Evolutionary conservation across 1,284 basidiomycete genomes (phyloP).

Genomic region (Pseudozyma flocculosa): DNA sequence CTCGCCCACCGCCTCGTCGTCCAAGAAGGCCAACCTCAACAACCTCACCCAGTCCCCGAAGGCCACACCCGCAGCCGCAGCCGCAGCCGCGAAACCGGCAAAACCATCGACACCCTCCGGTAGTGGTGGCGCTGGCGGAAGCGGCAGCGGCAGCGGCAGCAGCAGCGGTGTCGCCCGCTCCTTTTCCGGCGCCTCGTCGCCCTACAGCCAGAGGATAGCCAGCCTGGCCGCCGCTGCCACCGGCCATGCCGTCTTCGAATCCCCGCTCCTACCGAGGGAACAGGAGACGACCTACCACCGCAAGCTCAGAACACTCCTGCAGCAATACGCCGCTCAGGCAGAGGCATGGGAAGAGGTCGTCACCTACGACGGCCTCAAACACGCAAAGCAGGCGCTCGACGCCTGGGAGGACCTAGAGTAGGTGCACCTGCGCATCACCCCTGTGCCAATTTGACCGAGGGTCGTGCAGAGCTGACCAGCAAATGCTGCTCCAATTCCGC

Average conservation of each 20-base stretch:
- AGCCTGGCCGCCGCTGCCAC: background rate
- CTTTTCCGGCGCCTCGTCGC: background rate
- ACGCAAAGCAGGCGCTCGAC: constrained; percentile 37
- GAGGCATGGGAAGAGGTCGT: constrained; percentile 46
- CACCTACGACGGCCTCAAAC: constrained; percentile 46
- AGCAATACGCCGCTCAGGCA: constrained; percentile 31
- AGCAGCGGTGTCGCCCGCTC: background rate
- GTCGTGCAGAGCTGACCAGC: too few relatives aligned
- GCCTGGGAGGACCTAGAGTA: constrained; percentile 39
- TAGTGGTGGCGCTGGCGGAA: too few relatives aligned
- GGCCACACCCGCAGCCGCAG: constrained; percentile 6
- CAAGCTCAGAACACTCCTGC: constrained; percentile 29
- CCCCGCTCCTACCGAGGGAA: constrained; percentile 29
- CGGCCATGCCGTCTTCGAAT: constrained; percentile 1
- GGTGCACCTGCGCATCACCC: too few relatives aligned
- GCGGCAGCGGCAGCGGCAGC: background rate
- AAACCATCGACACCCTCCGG: constrained; percentile 6
- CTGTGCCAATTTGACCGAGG: too few relatives aligned
- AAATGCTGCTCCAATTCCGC: background rate
- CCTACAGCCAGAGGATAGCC: constrained; percentile 1
- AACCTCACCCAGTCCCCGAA: constrained; percentile 6
- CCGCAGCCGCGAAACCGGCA: constrained; percentile 20
- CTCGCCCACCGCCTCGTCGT: background rate
- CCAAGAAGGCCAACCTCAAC: constrained; percentile 17
- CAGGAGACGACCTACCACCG: constrained; percentile 48